Percentiles rank a stretch among this genome's conserved stretches.
These are phyloP conservation scores for Aspergillus kassunensis DNA, from an alignment of 495 filamentous ascomycete genomes.

Conservation along the genomic window DNA sequence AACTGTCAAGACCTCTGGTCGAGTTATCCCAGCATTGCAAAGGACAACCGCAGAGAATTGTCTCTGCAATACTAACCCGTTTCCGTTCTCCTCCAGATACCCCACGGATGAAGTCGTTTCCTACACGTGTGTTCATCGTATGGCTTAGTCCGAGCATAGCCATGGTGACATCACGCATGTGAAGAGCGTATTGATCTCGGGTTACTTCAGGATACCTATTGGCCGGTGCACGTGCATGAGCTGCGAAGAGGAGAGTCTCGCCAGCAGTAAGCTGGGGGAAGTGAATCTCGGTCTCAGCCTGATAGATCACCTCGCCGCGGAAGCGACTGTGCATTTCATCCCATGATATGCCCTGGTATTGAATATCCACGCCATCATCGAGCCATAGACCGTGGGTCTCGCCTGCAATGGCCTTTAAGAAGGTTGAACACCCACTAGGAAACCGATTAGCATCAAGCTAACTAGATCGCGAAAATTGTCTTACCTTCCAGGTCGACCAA, in stretches of 20 bases:
- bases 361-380: slow-evolving; percentile 60
- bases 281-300: slow-evolving; percentile 75
- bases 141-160: slow-evolving; percentile 73
- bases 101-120: slow-evolving; percentile 75
- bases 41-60: slow-evolving; percentile 57
- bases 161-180: slow-evolving; percentile 74
- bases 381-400: slow-evolving; percentile 71
- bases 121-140: slow-evolving; percentile 71
- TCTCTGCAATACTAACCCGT: slow-evolving; percentile 77
- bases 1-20: slow-evolving; percentile 75
- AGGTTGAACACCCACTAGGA: slow-evolving; percentile 65
- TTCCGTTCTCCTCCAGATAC: slow-evolving; percentile 81
- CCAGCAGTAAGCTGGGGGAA: slow-evolving; percentile 79
- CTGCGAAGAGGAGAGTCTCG: slow-evolving; percentile 76
- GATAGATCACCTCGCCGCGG: slow-evolving; percentile 77
- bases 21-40: slow-evolving; percentile 80
- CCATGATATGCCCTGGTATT: slow-evolving; percentile 62
- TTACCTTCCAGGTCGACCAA: slow-evolving; percentile 67
- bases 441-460: background rate
- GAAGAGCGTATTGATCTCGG: slow-evolving; percentile 54
- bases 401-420: slow-evolving; percentile 75
- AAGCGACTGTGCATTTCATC: slow-evolving; percentile 60
- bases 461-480: background rate
- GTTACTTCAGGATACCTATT: slow-evolving; percentile 58
- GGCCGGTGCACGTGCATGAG: slow-evolving; percentile 59